A percentile compares a stretch with the other conserved stretches of the same genome.
These are phyloP conservation scores for Pythium scleroteichum DNA, from an alignment of 352 stramenopile species.

Conservation along the genomic window DNA sequence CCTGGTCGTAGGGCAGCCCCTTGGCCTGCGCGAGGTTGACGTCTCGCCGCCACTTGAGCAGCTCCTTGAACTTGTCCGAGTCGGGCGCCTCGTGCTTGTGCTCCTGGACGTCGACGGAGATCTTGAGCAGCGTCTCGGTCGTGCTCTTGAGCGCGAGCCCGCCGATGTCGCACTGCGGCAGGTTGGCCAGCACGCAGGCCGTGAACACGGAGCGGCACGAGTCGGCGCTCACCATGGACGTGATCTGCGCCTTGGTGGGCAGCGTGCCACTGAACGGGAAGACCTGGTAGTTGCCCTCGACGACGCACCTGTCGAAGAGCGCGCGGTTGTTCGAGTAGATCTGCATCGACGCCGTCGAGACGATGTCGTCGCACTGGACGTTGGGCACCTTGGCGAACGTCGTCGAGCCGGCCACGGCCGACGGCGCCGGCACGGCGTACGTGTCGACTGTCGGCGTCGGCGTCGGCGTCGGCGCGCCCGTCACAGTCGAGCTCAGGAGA, in stretches of 20 bases:
- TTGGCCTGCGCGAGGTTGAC: constrained; percentile 44
- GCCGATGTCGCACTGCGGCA: constrained; percentile 53
- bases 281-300: constrained; percentile 57
- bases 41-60: constrained; percentile 56
- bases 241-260: constrained; percentile 46
- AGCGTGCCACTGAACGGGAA: constrained; percentile 54
- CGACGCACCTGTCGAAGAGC: constrained; percentile 62
- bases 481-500: too few species aligned
- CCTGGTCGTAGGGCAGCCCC: constrained; percentile 43
- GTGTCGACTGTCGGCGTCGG: constrained; percentile 2
- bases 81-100: constrained; percentile 29
- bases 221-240: constrained; percentile 45
- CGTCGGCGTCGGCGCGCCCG: too few species aligned
- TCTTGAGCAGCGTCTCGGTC: constrained; percentile 61
- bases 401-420: constrained; percentile 40
- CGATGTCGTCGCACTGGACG: constrained; percentile 35
- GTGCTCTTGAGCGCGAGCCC: constrained; percentile 48
- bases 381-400: constrained; percentile 48
- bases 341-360: constrained; percentile 47
- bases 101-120: constrained; percentile 50
- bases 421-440: constrained; percentile 33
- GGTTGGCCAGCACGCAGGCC: constrained; percentile 44
- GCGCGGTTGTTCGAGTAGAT: constrained; percentile 62
- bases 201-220: constrained; percentile 59
- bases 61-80: constrained; percentile 44